These are phyloP conservation scores for Solanum appendiculatum DNA, from an alignment of 257 asterid genomes.

Conservation along the genomic window DNA sequence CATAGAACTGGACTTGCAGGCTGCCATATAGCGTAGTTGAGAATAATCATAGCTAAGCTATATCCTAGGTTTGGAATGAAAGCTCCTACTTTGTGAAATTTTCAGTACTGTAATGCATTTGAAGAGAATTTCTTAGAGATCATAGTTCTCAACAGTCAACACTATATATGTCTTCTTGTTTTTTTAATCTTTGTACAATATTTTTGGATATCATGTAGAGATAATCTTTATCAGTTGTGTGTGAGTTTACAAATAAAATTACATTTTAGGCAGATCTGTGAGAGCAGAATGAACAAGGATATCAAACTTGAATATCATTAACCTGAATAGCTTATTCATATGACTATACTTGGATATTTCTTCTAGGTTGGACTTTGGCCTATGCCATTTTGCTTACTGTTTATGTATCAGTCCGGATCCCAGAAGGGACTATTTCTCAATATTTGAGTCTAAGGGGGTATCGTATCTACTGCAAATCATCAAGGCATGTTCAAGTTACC, in stretches of 20 bases:
- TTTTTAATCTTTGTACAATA: neutral
- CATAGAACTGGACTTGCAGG: conserved; percentile 19
- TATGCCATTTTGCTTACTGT: neutral
- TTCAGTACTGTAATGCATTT: neutral
- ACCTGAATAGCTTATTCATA: neutral
- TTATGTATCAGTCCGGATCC: no score
- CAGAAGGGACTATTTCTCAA: neutral
- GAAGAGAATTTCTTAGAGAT: neutral
- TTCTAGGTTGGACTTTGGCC: neutral
- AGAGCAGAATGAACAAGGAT: neutral
- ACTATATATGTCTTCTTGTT: neutral
- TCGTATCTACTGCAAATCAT: neutral
- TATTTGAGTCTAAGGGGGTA: neutral
- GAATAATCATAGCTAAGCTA: neutral
- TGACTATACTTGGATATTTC: neutral
- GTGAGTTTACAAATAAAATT: neutral
- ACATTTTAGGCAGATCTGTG: neutral
- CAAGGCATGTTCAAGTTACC: neutral
- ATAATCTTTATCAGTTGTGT: neutral
- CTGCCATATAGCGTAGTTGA: neutral
- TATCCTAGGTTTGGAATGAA: neutral
- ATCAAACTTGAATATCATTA: neutral
- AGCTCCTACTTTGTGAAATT: neutral
- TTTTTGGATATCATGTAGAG: neutral
- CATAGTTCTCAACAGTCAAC: neutral